Evolutionary conservation across 345 rosid genomes (phyloP).

Genomic region (Pelargonium nanum): DNA sequence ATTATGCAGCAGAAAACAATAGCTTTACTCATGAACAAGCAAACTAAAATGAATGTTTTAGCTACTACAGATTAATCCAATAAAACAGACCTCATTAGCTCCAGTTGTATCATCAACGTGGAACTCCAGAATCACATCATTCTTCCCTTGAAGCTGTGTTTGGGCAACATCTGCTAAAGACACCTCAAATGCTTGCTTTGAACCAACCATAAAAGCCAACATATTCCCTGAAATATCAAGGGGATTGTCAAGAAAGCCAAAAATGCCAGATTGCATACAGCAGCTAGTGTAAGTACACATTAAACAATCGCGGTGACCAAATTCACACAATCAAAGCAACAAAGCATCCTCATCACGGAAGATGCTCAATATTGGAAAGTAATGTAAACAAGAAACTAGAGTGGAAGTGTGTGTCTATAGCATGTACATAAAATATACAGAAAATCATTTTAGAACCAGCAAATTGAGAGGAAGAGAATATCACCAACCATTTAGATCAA

Average conservation of each 20-base stretch:
- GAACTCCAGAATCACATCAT: conserved; percentile 88
- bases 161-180: conserved; percentile 90
- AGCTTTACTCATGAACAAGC: neutral
- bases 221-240: conserved; percentile 47
- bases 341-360: neutral
- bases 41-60: neutral
- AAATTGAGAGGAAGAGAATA: neutral
- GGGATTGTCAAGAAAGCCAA: neutral
- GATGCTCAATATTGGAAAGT: neutral
- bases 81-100: conserved; percentile 70
- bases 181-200: conserved; percentile 91
- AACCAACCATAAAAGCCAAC: conserved; percentile 68
- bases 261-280: neutral
- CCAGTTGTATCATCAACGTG: conserved; percentile 97
- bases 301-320: neutral
- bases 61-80: neutral
- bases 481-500: conserved; percentile 71
- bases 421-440: neutral
- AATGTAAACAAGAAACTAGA: neutral
- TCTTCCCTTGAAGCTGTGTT: conserved; percentile 83
- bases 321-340: neutral
- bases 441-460: neutral
- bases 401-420: neutral
- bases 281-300: neutral
- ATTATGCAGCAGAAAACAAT: neutral